A percentile compares a stretch with the other conserved stretches of the same genome.
Evolutionary conservation across 176 grass and related monocot genomes (phyloP).

Genomic region (Luzula sylvatica): DNA sequence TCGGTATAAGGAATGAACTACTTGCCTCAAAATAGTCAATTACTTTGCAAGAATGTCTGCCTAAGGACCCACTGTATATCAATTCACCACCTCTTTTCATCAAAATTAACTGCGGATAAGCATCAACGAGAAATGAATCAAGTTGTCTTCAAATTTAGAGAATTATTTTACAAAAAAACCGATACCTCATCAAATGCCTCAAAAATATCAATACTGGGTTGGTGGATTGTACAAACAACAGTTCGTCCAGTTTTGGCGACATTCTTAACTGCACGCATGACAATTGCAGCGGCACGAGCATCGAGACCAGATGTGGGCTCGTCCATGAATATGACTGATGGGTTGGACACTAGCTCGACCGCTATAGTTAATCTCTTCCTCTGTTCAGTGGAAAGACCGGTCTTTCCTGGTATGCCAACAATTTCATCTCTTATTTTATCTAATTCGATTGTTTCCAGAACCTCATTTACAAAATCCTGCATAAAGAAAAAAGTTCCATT

Average conservation of each 20-base stretch:
- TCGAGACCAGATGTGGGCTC: constrained; percentile 84
- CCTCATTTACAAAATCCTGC: constrained; percentile 71
- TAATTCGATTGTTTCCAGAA: constrained; percentile 69
- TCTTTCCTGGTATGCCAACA: constrained; percentile 55
- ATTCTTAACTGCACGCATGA: constrained; percentile 77
- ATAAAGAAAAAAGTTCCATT: background rate
- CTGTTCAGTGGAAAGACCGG: constrained; percentile 68
- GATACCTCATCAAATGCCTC: constrained; percentile 82
- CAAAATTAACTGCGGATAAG: constrained; percentile 53
- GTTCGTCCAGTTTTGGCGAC: constrained; percentile 75
- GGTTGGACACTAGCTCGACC: constrained; percentile 61
- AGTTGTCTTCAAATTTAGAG: background rate
- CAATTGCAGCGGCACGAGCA: constrained; percentile 73
- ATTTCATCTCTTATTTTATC: constrained; percentile 41
- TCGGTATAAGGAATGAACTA: too few relatives aligned
- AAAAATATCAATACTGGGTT: constrained; percentile 87
- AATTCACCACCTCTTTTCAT: constrained; percentile 80
- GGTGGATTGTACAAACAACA: constrained; percentile 73
- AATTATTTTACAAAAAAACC: constrained; percentile 1
- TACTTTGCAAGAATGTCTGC: constrained; percentile 49
- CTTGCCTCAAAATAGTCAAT: constrained; percentile 70
- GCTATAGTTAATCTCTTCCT: constrained; percentile 71
- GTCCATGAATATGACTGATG: constrained; percentile 73
- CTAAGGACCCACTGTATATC: constrained; percentile 66
- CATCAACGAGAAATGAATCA: background rate